Conservation (phyloP, 2,329 filamentous ascomycete species). For the Metarhizium guizhouense region DNA sequence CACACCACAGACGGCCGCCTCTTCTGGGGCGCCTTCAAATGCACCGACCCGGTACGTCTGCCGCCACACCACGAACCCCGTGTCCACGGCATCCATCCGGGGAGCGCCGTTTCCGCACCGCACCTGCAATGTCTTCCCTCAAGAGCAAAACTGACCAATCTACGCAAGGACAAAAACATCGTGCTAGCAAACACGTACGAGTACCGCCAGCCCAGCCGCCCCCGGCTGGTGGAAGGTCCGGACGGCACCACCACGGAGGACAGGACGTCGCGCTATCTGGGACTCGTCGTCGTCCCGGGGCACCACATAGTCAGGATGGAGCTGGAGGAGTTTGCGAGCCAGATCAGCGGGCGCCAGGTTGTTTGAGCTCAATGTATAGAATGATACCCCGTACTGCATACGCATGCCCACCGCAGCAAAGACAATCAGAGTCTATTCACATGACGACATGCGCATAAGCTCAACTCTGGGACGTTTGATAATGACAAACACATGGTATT, state of each 20-base stretch:
- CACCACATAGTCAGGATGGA: constrained; percentile 82
- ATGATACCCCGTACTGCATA: background rate
- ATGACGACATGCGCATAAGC: background rate
- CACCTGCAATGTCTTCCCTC: too few relatives aligned
- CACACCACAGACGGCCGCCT: constrained; percentile 75
- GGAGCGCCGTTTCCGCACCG: too few relatives aligned
- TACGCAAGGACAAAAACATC: constrained; percentile 68
- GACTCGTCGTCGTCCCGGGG: constrained; percentile 82
- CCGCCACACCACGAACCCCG: background rate
- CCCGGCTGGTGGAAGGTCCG: constrained; percentile 16
- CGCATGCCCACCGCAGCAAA: background rate
- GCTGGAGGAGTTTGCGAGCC: constrained; percentile 64
- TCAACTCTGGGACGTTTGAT: background rate
- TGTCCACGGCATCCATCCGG: background rate
- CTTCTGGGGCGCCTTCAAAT: constrained; percentile 88
- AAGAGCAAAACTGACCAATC: too few relatives aligned
- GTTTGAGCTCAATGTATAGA: constrained; percentile 3
- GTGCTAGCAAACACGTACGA: constrained; percentile 82
- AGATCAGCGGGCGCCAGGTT: constrained; percentile 25
- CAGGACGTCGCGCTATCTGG: constrained; percentile 80
- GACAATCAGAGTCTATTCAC: background rate
- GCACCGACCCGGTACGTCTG: constrained; percentile 75
- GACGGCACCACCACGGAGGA: constrained; percentile 48
- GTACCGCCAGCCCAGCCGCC: constrained; percentile 63
- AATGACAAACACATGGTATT: constrained; percentile 12